Conservation (phyloP, 108 stramenopile species). For the Chaetoceros tenuissimus region DNA sequence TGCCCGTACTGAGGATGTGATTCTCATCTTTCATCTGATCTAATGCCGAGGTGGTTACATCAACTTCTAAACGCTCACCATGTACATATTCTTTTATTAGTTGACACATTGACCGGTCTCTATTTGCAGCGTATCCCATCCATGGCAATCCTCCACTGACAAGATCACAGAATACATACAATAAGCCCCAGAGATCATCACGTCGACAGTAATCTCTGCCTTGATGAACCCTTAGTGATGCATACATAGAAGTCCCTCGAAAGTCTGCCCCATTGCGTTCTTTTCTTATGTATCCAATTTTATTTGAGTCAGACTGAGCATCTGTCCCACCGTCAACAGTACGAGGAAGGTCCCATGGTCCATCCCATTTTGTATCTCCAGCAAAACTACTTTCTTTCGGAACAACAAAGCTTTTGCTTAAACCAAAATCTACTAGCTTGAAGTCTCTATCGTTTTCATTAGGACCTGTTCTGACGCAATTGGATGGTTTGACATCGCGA, state of each 20-base stretch:
- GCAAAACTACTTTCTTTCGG: slow-evolving; percentile 51
- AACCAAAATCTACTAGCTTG: slow-evolving; percentile 77
- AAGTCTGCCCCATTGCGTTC: slow-evolving; percentile 73
- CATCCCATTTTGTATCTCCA: slow-evolving; percentile 51
- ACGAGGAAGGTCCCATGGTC: slow-evolving; percentile 43
- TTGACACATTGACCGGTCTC: slow-evolving; percentile 60
- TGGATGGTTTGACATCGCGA: slow-evolving; percentile 82
- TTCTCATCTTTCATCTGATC: slow-evolving; percentile 3
- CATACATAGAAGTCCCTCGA: slow-evolving; percentile 82
- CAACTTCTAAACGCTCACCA: slow-evolving; percentile 28
- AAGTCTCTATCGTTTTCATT: slow-evolving; percentile 21
- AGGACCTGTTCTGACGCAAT: slow-evolving; percentile 49
- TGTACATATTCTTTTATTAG: slow-evolving; percentile 66
- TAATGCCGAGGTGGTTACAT: slow-evolving; percentile 12
- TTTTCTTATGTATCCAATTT: slow-evolving; percentile 35
- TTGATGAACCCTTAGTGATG: slow-evolving; percentile 72
- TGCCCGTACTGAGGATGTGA: slow-evolving; percentile 11
- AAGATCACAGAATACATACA: slow-evolving; percentile 86
- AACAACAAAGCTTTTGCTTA: slow-evolving; percentile 75
- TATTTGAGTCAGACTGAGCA: not conserved
- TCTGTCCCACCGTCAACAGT: not conserved
- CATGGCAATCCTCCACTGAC: slow-evolving; percentile 78
- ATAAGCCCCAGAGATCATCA: slow-evolving; percentile 79
- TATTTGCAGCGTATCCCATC: slow-evolving; percentile 73
- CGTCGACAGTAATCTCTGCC: slow-evolving; percentile 64